Evolutionary conservation across 805 yeast species (phyloP).

Genomic region (Zygosaccharomyces pseudorouxii): DNA sequence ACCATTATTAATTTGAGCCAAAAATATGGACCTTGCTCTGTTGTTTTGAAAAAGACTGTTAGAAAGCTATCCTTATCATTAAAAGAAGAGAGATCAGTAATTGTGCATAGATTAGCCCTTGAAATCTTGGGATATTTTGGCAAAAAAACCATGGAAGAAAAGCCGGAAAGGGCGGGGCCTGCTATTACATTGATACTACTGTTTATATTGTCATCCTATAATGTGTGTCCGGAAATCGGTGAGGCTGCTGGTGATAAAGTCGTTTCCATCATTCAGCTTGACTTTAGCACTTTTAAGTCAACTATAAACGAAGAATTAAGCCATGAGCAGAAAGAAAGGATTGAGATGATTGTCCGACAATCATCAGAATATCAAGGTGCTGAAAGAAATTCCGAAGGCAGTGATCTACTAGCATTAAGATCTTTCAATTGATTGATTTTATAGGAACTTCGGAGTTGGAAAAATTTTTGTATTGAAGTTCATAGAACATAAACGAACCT

Average conservation of each 20-base stretch:
- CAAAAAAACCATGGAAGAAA: slow-evolving; percentile 34
- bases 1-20: slow-evolving; percentile 40
- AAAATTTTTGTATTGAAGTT: slow-evolving; percentile 1
- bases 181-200: slow-evolving; percentile 24
- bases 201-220: slow-evolving; percentile 38
- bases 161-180: slow-evolving; percentile 1
- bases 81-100: slow-evolving; percentile 1
- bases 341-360: slow-evolving; percentile 19
- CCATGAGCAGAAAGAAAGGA: slow-evolving; percentile 33
- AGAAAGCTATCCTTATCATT: slow-evolving; percentile 40
- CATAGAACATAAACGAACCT: neutral
- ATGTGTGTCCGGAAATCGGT: slow-evolving; percentile 24
- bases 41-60: slow-evolving; percentile 42
- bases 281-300: slow-evolving; percentile 45
- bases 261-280: slow-evolving; percentile 42
- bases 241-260: slow-evolving; percentile 45
- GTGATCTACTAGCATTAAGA: slow-evolving; percentile 4
- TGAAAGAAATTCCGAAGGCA: neutral
- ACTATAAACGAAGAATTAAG: slow-evolving; percentile 40
- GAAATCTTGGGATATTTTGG: slow-evolving; percentile 40
- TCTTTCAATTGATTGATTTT: slow-evolving; percentile 5
- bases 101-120: slow-evolving; percentile 6
- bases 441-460: neutral
- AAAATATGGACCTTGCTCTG: slow-evolving; percentile 31
- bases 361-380: slow-evolving; percentile 2